A percentile compares a stretch with the other conserved stretches of the same genome.
Evolutionary conservation across 148 eudicot species (phyloP).

Genomic region (Cornus florida): DNA sequence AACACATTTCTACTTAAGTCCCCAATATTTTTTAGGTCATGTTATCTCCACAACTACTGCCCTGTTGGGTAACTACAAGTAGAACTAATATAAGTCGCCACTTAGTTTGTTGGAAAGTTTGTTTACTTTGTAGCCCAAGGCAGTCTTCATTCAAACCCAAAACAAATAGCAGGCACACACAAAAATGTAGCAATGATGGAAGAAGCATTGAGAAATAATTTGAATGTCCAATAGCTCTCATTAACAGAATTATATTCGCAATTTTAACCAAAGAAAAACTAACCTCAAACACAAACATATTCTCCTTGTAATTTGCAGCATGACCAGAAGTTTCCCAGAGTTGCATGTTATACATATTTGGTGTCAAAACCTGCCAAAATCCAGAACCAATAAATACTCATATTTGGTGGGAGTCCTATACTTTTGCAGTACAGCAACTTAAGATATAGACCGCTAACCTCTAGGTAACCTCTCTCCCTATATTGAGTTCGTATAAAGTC

Average conservation of each 20-base stretch:
- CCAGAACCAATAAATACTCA: conserved; percentile 2
- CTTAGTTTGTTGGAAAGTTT: background rate
- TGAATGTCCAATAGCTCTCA: background rate
- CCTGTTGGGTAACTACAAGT: background rate
- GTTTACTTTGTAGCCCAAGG: background rate
- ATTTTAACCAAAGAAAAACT: background rate
- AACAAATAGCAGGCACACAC: background rate
- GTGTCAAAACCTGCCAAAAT: conserved; percentile 68
- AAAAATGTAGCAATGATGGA: background rate
- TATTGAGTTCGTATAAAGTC: conserved; percentile 77
- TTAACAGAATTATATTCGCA: background rate
- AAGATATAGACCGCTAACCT: conserved; percentile 43
- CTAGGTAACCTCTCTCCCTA: conserved; percentile 86
- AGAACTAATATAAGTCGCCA: background rate
- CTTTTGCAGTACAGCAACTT: background rate
- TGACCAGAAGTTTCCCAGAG: conserved; percentile 99
- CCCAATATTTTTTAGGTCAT: background rate
- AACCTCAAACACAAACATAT: conserved; percentile 97
- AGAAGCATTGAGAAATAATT: background rate
- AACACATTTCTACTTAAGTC: background rate
- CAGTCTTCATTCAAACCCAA: background rate
- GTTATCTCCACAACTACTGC: background rate
- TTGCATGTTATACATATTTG: conserved; percentile 95
- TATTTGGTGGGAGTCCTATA: background rate
- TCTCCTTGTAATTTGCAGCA: conserved; percentile 95